phyloP scores from a whole-genome alignment of 2,329 filamentous ascomycete genomes.

The Beauveria australis region DNA sequence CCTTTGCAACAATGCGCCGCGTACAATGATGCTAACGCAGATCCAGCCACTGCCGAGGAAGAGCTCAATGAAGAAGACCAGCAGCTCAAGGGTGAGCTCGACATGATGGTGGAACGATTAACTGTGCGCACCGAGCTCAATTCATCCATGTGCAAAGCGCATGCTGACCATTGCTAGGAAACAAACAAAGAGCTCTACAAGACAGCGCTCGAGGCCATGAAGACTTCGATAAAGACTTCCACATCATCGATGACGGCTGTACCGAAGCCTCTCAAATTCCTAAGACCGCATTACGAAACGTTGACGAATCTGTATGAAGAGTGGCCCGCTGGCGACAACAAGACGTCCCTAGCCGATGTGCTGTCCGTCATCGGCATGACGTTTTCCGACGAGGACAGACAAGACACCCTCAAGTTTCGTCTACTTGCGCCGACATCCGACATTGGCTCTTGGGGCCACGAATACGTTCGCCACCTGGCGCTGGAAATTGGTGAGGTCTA shows the following conservation, averaged over 20 bases:
- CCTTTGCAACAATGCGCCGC: constrained; percentile 6
- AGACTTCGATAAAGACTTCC: constrained; percentile 96
- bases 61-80: constrained; percentile 97
- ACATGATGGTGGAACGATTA: constrained; percentile 95
- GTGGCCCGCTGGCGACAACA: constrained; percentile 78
- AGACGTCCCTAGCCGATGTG: constrained; percentile 86
- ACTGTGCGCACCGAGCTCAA: constrained; percentile 48
- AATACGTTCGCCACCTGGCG: constrained; percentile 93
- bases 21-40: constrained; percentile 15
- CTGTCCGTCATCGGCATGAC: constrained; percentile 98
- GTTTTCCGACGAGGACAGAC: constrained; percentile 89
- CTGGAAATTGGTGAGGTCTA: constrained; percentile 95
- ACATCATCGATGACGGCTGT: constrained; percentile 99
- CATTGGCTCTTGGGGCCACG: constrained; percentile 95
- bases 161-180: constrained; percentile 48
- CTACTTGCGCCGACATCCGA: constrained; percentile 84
- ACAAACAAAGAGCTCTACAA: constrained; percentile 81
- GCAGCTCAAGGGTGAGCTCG: constrained; percentile 94
- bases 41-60: constrained; percentile 46
- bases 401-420: constrained; percentile 94
- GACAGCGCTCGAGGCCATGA: constrained; percentile 89
- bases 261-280: constrained; percentile 95
- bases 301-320: constrained; percentile 81
- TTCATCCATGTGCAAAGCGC: not conserved
- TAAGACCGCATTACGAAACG: constrained; percentile 90